Base-by-base conservation (phyloP, 1,284 basidiomycete genomes). In the Chiua sp. region DNA sequence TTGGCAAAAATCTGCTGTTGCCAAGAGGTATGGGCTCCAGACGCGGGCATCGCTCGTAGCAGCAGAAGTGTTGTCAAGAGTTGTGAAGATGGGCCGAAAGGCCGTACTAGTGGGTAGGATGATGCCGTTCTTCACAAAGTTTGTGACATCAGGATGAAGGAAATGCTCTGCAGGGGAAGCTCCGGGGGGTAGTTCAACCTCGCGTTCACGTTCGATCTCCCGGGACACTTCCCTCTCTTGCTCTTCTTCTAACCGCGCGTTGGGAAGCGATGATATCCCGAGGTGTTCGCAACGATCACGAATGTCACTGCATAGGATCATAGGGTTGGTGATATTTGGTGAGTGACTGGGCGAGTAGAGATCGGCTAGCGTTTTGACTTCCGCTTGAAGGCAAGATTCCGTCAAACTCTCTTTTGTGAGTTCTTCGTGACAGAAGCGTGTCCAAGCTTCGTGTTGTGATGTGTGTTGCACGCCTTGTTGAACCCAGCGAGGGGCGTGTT, bases 221-320 rank as follows among this genome's bases (percentile, higher is more conserved):
- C 78, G 76, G 20, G 57, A 64, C 3, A 81, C 70, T 62, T 82
- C 80, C 28, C 79, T 69, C 60, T 82, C 81, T 58, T 82, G 80
- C 53, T 82, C 81, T 61, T 82, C 80, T 12, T 75, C 76, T 48
- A 79, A 60, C 22, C 62, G 51, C 15, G 59, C 53, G 39, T 71
- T 62, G 2, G 51, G 20, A 12, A 70, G 47, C 6, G 61, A 51
- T 2, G 26, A 52, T 3, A 72, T 48, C 0, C 75, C 74, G 15
- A 80, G 68, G 42, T 53, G 30, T 22, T 61, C 32, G 13, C 74
- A 71, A 50, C 70, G 68, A n/a, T 66, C 61, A 10, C 57, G 55
- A 10, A 81, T 63, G 2, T 70, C 70, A 20, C 68, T 68, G 30
- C 70, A 52, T 10, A 60, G 23, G 63, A 42, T 22, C 30, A 55